Conservation (phyloP, 768 basidiomycete species). For the Aureoboletus auriporus region DNA sequence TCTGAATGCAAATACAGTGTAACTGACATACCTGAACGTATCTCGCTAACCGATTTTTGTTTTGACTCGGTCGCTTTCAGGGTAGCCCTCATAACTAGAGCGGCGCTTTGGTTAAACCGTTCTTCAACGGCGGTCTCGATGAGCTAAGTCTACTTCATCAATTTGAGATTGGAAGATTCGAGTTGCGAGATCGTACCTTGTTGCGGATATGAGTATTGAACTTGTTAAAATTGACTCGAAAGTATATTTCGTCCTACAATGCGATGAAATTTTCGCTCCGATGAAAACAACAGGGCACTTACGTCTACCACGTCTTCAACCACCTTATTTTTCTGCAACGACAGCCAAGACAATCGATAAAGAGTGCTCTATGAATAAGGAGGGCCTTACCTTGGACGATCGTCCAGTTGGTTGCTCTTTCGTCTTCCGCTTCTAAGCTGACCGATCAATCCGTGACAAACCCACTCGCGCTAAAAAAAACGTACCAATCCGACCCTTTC, state of each 20-base stretch:
- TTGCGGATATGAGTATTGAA: slow-evolving; percentile 88
- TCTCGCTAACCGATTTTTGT: slow-evolving; percentile 58
- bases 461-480: not conserved
- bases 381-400: slow-evolving; percentile 48
- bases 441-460: slow-evolving; percentile 17
- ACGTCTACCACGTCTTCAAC: slow-evolving; percentile 65
- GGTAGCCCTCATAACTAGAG: slow-evolving; percentile 63
- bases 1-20: not conserved
- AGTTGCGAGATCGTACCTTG: slow-evolving; percentile 45
- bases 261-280: not conserved
- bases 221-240: slow-evolving; percentile 85
- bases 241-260: slow-evolving; percentile 62
- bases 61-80: slow-evolving; percentile 66
- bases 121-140: slow-evolving; percentile 73
- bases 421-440: slow-evolving; percentile 57
- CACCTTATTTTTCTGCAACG: slow-evolving; percentile 40
- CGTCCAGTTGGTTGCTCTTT: slow-evolving; percentile 43
- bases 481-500: slow-evolving; percentile 72
- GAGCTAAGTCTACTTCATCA: slow-evolving; percentile 45
- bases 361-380: not conserved
- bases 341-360: slow-evolving; percentile 15
- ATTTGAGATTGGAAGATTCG: not conserved
- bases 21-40: slow-evolving; percentile 52
- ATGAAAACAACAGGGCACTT: slow-evolving; percentile 23
- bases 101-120: slow-evolving; percentile 75